Evolutionary conservation across 2,329 filamentous ascomycete species (phyloP).

Genomic region (Penicillium oxalicum): DNA sequence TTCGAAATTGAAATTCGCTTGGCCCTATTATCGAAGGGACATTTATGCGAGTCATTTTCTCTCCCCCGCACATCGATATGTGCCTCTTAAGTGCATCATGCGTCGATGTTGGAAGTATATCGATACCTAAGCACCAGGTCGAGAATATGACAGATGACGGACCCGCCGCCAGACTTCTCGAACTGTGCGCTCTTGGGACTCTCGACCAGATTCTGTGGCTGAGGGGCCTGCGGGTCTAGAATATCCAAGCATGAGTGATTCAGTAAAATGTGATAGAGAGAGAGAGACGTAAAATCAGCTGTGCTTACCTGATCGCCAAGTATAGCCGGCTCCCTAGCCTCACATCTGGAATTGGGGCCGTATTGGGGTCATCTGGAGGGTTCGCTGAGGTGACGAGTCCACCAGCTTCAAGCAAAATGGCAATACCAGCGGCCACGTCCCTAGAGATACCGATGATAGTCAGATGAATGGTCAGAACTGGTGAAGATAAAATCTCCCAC

Average conservation of each 20-base stretch:
- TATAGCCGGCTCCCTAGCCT: slow-evolving; percentile 64
- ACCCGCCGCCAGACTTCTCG: slow-evolving; percentile 69
- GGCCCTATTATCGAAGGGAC: no score
- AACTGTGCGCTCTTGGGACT: slow-evolving; percentile 64
- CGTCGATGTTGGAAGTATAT: no score
- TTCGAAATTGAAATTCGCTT: no score
- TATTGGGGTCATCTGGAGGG: slow-evolving; percentile 55
- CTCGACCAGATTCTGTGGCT: slow-evolving; percentile 55
- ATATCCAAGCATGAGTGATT: background rate
- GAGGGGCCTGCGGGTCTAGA: slow-evolving; percentile 59
- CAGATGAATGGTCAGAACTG: background rate
- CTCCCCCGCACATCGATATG: no score
- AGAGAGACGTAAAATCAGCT: background rate
- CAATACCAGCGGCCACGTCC: slow-evolving; percentile 72
- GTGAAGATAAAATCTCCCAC: background rate
- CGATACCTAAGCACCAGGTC: slow-evolving; percentile 51
- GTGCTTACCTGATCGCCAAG: slow-evolving; percentile 57
- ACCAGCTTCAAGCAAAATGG: slow-evolving; percentile 66
- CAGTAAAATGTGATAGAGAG: no score
- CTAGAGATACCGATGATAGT: slow-evolving; percentile 9
- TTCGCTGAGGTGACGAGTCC: slow-evolving; percentile 70
- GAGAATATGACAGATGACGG: slow-evolving; percentile 57
- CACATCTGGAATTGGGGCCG: slow-evolving; percentile 53
- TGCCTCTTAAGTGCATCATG: no score
- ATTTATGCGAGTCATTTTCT: no score